A percentile compares a stretch with the other conserved stretches of the same genome.
These are phyloP conservation scores for Tardiomyces digboiensis DNA, from an alignment of 1,139 yeast species.

Conservation along the genomic window DNA sequence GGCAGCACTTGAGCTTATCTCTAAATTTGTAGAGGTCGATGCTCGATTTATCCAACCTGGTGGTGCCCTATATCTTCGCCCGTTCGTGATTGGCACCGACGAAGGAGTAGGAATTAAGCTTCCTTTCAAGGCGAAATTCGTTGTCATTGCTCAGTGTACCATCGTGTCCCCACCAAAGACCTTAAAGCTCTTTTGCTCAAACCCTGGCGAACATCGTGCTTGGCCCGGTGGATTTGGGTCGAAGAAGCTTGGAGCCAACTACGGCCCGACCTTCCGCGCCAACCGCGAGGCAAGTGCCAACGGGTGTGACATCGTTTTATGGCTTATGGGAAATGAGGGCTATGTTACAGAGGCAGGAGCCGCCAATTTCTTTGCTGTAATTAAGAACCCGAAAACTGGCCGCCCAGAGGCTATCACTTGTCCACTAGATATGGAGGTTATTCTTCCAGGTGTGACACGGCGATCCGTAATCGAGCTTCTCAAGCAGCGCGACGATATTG, in stretches of 20 bases:
- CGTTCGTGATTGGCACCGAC: constrained; percentile 89
- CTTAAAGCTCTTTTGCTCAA: constrained; percentile 87
- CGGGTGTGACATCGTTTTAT: constrained; percentile 91
- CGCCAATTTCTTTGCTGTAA: constrained; percentile 88
- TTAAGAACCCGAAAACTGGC: constrained; percentile 51
- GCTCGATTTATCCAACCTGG: constrained; percentile 72
- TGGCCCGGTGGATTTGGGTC: constrained; percentile 99
- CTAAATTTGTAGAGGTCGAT: constrained; percentile 66
- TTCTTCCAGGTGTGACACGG: constrained; percentile 94
- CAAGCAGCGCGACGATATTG: constrained; percentile 70
- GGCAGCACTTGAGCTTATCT: constrained; percentile 64
- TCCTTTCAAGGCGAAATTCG: constrained; percentile 75
- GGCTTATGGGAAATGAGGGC: constrained; percentile 72
- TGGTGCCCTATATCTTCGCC: constrained; percentile 86
- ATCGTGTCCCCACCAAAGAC: constrained; percentile 27
- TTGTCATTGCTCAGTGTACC: constrained; percentile 47
- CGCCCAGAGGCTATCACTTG: constrained; percentile 91
- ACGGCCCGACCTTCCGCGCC: constrained; percentile 90
- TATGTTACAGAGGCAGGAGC: constrained; percentile 95
- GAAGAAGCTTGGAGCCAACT: constrained; percentile 93
- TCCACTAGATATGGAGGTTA: constrained; percentile 85
- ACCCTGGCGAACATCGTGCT: constrained; percentile 90
- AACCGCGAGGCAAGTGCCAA: constrained; percentile 78
- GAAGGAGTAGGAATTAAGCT: constrained; percentile 74
- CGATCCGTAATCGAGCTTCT: constrained; percentile 75